Evolutionary conservation across 768 basidiomycete species (phyloP).

Genomic region (Termitomyces sp.): DNA sequence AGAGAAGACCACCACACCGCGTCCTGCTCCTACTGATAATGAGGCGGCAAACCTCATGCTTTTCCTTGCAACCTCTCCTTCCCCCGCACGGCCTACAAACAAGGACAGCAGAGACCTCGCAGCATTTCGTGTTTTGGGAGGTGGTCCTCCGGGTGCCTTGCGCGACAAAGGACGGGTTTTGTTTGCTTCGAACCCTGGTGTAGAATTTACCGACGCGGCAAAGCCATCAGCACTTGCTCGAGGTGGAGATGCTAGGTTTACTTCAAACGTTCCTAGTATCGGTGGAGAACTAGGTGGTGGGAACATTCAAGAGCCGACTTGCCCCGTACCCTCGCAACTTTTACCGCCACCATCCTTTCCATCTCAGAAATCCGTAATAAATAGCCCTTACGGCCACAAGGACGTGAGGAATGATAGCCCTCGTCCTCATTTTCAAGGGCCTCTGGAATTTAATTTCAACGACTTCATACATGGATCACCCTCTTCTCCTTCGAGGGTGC

Average conservation of each 20-base stretch:
- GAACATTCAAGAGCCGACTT: background rate
- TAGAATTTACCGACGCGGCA: constrained; percentile 9
- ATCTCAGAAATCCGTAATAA: constrained; percentile 14
- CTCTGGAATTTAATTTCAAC: constrained; percentile 54
- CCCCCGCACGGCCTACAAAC: constrained; percentile 59
- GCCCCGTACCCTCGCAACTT: constrained; percentile 17
- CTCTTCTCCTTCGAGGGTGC: constrained; percentile 45
- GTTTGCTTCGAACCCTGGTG: constrained; percentile 40
- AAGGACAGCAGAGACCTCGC: constrained; percentile 50
- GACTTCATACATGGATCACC: constrained; percentile 75
- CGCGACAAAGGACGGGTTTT: constrained; percentile 65
- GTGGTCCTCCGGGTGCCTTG: constrained; percentile 39
- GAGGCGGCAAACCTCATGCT: constrained; percentile 87
- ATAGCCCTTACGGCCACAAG: constrained; percentile 17
- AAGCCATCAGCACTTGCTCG: constrained; percentile 14
- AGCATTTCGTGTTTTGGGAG: constrained; percentile 48
- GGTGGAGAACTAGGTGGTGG: constrained; percentile 21
- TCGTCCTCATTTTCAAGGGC: constrained; percentile 27
- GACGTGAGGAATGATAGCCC: constrained; percentile 20
- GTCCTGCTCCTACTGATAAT: constrained; percentile 59
- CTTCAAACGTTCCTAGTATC: constrained; percentile 33
- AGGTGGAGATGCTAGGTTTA: constrained; percentile 33
- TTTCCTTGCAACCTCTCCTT: constrained; percentile 80
- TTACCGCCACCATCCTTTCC: constrained; percentile 28
- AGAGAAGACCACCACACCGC: constrained; percentile 34